A percentile compares a stretch with the other conserved stretches of the same genome.
Evolutionary conservation across 1,284 basidiomycete genomes (phyloP).

Genomic region (Dichomitus squalens): DNA sequence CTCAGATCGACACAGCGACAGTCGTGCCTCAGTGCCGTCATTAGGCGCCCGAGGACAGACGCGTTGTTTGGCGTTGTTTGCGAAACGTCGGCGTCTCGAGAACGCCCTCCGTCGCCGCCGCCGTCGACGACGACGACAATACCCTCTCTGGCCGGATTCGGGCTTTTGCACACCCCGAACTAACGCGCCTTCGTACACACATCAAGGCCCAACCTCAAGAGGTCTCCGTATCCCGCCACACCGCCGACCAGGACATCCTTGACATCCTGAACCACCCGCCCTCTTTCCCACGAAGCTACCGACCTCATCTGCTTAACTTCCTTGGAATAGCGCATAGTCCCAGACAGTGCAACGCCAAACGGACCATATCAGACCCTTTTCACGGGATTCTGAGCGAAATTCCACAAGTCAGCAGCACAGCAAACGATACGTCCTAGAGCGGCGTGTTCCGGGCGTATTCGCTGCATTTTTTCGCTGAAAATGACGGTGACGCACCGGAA

Average conservation of each 20-base stretch:
- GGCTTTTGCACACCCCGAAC: constrained; percentile 5
- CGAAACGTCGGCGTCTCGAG: constrained; percentile 16
- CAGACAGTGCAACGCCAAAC: not conserved
- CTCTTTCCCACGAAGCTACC: not conserved
- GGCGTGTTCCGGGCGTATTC: constrained; percentile 10
- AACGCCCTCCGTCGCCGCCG: constrained; percentile 26
- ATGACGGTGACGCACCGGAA: constrained; percentile 83
- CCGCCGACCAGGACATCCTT: not conserved
- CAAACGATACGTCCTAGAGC: constrained; percentile 6
- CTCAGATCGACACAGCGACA: not conserved
- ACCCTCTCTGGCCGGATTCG: constrained; percentile 3
- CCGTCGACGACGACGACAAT: constrained; percentile 31
- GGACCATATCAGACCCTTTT: constrained; percentile 9
- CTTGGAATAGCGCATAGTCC: not conserved
- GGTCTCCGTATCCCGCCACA: not conserved
- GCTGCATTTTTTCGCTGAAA: constrained; percentile 15
- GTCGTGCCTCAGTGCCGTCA: not conserved
- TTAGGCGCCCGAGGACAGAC: constrained; percentile 14
- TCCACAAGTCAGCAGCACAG: not conserved
- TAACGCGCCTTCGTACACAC: not conserved
- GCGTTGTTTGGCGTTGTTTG: constrained; percentile 27
- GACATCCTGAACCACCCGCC: constrained; percentile 1
- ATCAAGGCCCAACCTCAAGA: not conserved
- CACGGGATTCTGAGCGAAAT: constrained; percentile 6
- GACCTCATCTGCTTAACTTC: not conserved